Evolutionary conservation across 441 rosid species (phyloP).

Genomic region (Erodium texanum): DNA sequence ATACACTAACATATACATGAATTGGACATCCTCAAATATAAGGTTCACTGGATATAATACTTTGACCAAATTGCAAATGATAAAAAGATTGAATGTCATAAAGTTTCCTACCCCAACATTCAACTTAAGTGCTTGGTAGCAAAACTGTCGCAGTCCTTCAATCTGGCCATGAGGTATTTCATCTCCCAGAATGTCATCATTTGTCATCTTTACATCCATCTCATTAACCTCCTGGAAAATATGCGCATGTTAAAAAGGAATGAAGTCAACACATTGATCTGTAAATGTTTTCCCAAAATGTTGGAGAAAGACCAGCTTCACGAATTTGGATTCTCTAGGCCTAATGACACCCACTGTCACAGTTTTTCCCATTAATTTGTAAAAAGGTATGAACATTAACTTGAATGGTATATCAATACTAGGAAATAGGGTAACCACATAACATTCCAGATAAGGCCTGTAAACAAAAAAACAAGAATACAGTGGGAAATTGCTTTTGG

Average conservation of each 20-base stretch:
- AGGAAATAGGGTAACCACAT: not conserved
- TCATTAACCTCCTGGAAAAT: constrained; percentile 54
- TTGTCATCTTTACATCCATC: constrained; percentile 56
- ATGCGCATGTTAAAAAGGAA: not conserved
- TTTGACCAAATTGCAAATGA: constrained; percentile 3
- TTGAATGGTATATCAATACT: not conserved
- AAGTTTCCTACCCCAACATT: constrained; percentile 51
- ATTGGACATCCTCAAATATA: constrained; percentile 1
- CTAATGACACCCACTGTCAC: constrained; percentile 2
- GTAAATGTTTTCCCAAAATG: not conserved
- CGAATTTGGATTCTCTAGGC: not conserved
- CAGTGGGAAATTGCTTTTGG: not conserved
- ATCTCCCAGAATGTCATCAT: constrained; percentile 96
- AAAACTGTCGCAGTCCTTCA: constrained; percentile 48
- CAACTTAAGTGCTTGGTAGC: constrained; percentile 67
- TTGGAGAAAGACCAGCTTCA: constrained; percentile 11
- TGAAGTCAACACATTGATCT: not conserved
- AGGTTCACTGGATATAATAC: not conserved
- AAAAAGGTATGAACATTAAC: constrained; percentile 1
- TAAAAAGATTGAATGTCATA: constrained; percentile 14
- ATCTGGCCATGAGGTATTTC: constrained; percentile 81
- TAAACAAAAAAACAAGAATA: not conserved
- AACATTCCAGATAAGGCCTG: not conserved
- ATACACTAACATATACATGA: not conserved
- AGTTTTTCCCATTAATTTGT: constrained; percentile 3